Evolutionary conservation across 768 basidiomycete species (phyloP).

Genomic region (Mrakia frigida): DNA sequence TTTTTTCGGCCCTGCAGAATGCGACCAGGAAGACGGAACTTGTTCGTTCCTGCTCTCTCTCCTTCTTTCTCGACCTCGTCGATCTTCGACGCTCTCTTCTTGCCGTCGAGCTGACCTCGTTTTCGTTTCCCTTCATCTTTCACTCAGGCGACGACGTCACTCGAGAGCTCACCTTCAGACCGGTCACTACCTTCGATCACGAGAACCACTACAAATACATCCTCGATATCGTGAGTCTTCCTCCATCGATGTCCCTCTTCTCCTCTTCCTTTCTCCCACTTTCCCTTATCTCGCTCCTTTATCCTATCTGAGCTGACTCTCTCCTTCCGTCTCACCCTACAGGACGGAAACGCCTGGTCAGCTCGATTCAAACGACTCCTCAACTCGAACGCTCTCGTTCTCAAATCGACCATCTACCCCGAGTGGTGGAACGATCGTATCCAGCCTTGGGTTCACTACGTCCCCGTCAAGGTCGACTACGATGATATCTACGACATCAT

Average conservation of each 20-base stretch:
- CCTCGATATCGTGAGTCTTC: constrained; percentile 21
- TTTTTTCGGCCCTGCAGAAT: neutral
- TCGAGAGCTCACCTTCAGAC: constrained; percentile 15
- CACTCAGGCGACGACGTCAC: constrained; percentile 13
- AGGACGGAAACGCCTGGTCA: constrained; percentile 40
- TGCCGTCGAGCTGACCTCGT: neutral
- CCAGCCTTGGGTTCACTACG: constrained; percentile 68
- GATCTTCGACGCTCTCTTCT: neutral
- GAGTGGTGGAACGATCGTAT: constrained; percentile 55
- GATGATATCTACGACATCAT: constrained; percentile 65
- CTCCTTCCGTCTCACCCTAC: neutral
- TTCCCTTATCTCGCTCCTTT: neutral
- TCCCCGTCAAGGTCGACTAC: constrained; percentile 60
- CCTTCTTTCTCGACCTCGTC: neutral
- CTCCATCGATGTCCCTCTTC: neutral
- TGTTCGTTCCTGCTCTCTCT: constrained; percentile 30
- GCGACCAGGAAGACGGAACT: constrained; percentile 37
- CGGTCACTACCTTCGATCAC: constrained; percentile 24
- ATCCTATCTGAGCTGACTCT: no score
- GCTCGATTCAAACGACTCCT: constrained; percentile 41
- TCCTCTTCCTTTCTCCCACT: neutral
- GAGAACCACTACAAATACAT: constrained; percentile 26
- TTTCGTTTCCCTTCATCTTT: neutral
- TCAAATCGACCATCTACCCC: constrained; percentile 43
- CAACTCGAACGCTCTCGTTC: constrained; percentile 38